Percentiles rank a stretch among this genome's conserved stretches.
Conservation (phyloP, 2,329 filamentous ascomycete genomes). For the Westerdykella ornata region DNA sequence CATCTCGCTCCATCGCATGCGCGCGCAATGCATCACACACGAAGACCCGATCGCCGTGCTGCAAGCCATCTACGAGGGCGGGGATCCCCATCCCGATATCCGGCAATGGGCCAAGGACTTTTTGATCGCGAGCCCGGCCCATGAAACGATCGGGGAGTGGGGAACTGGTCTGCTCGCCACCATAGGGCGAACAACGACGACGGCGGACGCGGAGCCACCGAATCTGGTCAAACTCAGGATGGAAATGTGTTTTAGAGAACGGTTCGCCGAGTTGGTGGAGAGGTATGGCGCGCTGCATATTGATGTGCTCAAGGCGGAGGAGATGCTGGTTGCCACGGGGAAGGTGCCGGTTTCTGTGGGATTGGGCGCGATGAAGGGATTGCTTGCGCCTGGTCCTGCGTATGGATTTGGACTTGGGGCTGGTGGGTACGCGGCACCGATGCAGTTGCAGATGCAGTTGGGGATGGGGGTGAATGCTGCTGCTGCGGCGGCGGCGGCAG, state of each 20-base stretch:
- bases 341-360: not conserved
- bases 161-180: not conserved
- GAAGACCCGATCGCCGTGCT: slow-evolving; percentile 36
- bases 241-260: slow-evolving; percentile 8
- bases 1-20: slow-evolving; percentile 31
- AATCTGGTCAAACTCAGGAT: slow-evolving; percentile 22
- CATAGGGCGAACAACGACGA: not conserved
- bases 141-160: slow-evolving; percentile 1
- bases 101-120: slow-evolving; percentile 20
- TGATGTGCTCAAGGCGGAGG: slow-evolving; percentile 19
- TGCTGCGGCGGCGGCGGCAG: no score
- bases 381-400: not conserved
- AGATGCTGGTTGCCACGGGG: slow-evolving; percentile 5
- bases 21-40: slow-evolving; percentile 20
- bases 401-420: not conserved
- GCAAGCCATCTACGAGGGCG: slow-evolving; percentile 29
- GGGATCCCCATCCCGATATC: slow-evolving; percentile 18
- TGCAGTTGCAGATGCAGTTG: not conserved
- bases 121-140: slow-evolving; percentile 7
- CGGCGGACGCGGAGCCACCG: slow-evolving; percentile 7
- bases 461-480: not conserved
- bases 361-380: not conserved
- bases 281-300: slow-evolving; percentile 15
- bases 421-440: not conserved
- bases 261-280: slow-evolving; percentile 14